Base-by-base conservation (phyloP, 75 land plant species). In the Selaginella tamariscina region DNA sequence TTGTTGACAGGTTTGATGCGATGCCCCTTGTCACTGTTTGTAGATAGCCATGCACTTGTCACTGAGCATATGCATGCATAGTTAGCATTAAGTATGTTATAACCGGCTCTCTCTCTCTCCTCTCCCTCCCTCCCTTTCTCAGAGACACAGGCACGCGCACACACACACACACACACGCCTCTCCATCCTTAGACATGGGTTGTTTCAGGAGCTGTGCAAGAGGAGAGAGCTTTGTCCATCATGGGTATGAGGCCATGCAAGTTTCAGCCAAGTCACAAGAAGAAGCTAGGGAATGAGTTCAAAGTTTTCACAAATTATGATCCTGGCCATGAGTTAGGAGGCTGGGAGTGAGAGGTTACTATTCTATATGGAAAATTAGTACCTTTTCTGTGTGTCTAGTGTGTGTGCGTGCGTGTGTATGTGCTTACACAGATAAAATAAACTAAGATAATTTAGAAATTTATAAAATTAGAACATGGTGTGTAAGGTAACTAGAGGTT, bases 201-300 rank as follows among this genome's bases (percentile, higher is more conserved):
- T n/a, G n/a, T n/a, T n/a, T 72, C 72, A 90, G 97, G 96, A 23
- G 86, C 78, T 56, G 86, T 85, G 71, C 97, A 91, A 71, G 75
- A 39, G 54, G 82, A 82, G 22, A 67, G 71, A 24, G 92, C 88
- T 59, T 77, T 73, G 32, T 78, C 82, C 69, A 78, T 83, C n/a
- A 33, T 91, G 70, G 80, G 81, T 11, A 49, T 80, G 39, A 78
- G 32, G 49, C 93, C 97, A 11, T 91, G 97, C 70, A 77, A 77
- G 27, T 91, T 88, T 59, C 72, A 83, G 55, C 97, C 97, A 0
- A 75, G 66, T 1, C 97, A 91, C 64, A 71, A 77, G 13, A 85
- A 78, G 77, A 91, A 91, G 72, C 87, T 91, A 15, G 97, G 97
- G 11, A 91, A 91, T 65, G 93, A 88, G 76, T 91, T 91, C 75